Evolutionary conservation across 116 monocot genomes (phyloP).

Genomic region (Posidonia oceanica): DNA sequence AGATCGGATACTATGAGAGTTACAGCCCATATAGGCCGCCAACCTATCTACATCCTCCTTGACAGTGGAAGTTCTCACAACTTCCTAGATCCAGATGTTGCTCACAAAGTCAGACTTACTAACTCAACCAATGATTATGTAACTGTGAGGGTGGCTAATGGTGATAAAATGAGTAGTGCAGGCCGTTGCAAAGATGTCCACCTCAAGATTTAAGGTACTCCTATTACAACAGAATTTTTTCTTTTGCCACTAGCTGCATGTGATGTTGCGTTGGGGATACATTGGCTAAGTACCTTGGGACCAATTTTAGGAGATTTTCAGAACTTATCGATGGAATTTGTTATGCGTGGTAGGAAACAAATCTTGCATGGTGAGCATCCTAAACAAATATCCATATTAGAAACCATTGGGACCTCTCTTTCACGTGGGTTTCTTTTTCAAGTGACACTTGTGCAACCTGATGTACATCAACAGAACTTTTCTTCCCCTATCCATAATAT

Average conservation of each 20-base stretch:
- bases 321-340: not conserved
- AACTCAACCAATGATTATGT: not conserved
- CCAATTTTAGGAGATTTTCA: not conserved
- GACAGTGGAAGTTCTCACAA: not conserved
- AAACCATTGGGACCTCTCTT: not conserved
- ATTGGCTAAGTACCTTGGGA: not conserved
- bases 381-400: not conserved
- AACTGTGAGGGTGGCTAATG: not conserved
- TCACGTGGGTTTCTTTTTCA: not conserved
- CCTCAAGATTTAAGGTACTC: not conserved
- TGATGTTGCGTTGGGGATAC: not conserved
- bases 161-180: not conserved
- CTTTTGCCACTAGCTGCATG: not conserved
- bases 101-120: not conserved
- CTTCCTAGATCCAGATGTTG: not conserved
- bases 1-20: no score
- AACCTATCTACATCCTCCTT: not conserved
- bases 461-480: not conserved
- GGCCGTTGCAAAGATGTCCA: not conserved
- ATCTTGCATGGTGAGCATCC: not conserved
- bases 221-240: not conserved
- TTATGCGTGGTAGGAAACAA: not conserved
- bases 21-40: no score
- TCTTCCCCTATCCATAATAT: not conserved
- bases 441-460: not conserved